Conservation (phyloP, 495 filamentous ascomycete genomes). For the Coniosporium apollinis region DNA sequence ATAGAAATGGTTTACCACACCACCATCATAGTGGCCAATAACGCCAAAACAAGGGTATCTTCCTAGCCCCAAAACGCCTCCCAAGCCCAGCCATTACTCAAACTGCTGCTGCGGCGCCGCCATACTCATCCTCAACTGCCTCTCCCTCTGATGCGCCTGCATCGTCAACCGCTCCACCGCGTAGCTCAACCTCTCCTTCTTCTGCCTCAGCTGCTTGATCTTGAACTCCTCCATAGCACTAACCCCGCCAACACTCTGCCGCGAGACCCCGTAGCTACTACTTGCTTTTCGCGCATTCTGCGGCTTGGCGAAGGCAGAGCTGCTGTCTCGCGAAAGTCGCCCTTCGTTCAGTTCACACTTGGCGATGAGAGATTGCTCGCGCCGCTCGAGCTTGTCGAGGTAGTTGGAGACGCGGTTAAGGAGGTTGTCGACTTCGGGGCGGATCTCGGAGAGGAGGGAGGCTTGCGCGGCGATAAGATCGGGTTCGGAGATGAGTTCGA, state of each 20-base stretch:
- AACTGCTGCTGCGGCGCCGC: no score
- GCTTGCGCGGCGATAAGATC: conserved; percentile 51
- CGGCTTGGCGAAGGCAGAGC: conserved; percentile 15
- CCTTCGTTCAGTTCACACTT: conserved; percentile 57
- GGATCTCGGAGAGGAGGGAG: conserved; percentile 52
- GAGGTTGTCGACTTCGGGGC: conserved; percentile 52
- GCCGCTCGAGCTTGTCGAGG: conserved; percentile 54
- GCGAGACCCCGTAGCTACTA: conserved; percentile 15
- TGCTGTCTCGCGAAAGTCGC: conserved; percentile 30
- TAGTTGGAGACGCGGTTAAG: conserved; percentile 47
- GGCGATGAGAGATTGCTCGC: conserved; percentile 51
- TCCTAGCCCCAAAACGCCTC: no score
- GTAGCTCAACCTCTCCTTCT: conserved; percentile 64
- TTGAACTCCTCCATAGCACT: conserved; percentile 33
- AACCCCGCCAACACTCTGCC: conserved; percentile 13
- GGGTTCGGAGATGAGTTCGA: conserved; percentile 58
- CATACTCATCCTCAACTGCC: conserved; percentile 72
- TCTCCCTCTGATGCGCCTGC: conserved; percentile 44
- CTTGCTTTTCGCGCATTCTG: no score
- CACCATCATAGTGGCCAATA: no score
- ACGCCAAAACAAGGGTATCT: no score
- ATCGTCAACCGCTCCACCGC: conserved; percentile 56
- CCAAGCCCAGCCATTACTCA: no score
- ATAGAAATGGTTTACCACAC: no score
- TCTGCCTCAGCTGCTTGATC: conserved; percentile 46